Base-by-base conservation (phyloP, 176 grass and related monocot species). In the Eremochloa ophiuroides region DNA sequence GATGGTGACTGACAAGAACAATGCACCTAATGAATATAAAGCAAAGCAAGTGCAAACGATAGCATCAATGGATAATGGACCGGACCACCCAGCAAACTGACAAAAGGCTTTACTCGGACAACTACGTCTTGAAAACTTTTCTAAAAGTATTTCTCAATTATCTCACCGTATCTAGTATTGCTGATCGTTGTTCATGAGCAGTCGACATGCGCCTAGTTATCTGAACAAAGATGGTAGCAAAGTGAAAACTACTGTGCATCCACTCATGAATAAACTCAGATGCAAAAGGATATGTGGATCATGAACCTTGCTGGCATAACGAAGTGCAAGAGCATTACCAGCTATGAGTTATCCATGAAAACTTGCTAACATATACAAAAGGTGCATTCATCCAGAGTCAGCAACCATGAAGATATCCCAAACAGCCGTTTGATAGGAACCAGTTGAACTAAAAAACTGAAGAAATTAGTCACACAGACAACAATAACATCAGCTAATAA, bases 381-480 rank as follows among this genome's bases (percentile, higher is more conserved):
- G 60, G 62, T 27, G 78, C 35, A 73, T 85, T 76, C 78, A 58
- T 59, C 35, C 56, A 77, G 43, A 77, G 43, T 82, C 72, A 66
- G 73, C 66, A 78, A 66, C 64, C 61, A 82, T 59, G 64, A 86
- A 38, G 44, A 13, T 63, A 46, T n/a, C 33, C 6, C 14, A n/a
- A 66, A 30, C 59, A 66, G 58, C 25, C 23, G 34, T 51, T 63
- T 42, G 10, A 80, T 66, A 73, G 44, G 28, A 82, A 18, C 43
- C 43, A 55, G 47, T 4, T 77, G 62, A 46, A 76, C 25, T 46
- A 65, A 64, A 42, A 71, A 51, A 78, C 14, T 62, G 55, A 81
- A 22, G 48, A 79, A 3, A 56, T 27, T 44, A 31, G 14, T 16
- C 65, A 73, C 43, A 27, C 70, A 38, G 13, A 64, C 25, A 59